phyloP scores from a whole-genome alignment of 192 early-diverging fungal genomes.

The Phlyctochytrium bullatum region DNA sequence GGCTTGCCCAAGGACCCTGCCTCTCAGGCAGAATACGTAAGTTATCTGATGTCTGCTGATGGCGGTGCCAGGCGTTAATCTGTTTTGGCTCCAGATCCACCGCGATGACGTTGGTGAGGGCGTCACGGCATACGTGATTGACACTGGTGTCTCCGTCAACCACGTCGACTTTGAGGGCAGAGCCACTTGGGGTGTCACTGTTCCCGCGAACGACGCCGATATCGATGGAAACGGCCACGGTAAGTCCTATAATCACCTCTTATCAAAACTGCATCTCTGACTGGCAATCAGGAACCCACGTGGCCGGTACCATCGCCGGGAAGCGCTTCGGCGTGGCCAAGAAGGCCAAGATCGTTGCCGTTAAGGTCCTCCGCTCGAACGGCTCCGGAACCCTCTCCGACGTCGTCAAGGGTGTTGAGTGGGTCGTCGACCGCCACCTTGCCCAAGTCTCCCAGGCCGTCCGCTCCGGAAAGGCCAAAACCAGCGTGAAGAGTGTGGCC shows the following conservation, averaged over 20 bases:
- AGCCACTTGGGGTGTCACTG: slow-evolving; percentile 78
- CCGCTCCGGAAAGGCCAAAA: too few species aligned
- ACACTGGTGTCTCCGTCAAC: slow-evolving; percentile 83
- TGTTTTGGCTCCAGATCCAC: slow-evolving; percentile 27
- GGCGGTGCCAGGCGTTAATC: neutral
- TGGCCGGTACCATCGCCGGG: slow-evolving; percentile 87
- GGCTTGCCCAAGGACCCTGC: slow-evolving; percentile 9
- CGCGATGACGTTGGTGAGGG: slow-evolving; percentile 71
- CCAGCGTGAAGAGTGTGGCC: slow-evolving; percentile 67
- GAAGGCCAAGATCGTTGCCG: slow-evolving; percentile 79
- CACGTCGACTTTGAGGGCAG: slow-evolving; percentile 83
- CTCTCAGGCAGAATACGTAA: neutral
- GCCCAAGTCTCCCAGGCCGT: neutral
- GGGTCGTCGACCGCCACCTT: slow-evolving; percentile 29
- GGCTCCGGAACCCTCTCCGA: slow-evolving; percentile 90
- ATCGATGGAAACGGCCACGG: neutral
- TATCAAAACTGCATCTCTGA: slow-evolving; percentile 52
- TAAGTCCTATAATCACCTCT: too few species aligned
- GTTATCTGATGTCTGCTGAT: neutral
- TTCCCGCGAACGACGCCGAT: slow-evolving; percentile 51
- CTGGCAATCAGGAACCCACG: slow-evolving; percentile 78
- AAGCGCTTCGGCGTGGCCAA: slow-evolving; percentile 86
- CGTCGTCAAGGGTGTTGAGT: slow-evolving; percentile 72
- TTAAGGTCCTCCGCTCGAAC: slow-evolving; percentile 89
- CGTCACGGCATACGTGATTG: slow-evolving; percentile 88